phyloP scores from a whole-genome alignment of 2,329 filamentous ascomycete species.

The Arachnopeziza araneosa region DNA sequence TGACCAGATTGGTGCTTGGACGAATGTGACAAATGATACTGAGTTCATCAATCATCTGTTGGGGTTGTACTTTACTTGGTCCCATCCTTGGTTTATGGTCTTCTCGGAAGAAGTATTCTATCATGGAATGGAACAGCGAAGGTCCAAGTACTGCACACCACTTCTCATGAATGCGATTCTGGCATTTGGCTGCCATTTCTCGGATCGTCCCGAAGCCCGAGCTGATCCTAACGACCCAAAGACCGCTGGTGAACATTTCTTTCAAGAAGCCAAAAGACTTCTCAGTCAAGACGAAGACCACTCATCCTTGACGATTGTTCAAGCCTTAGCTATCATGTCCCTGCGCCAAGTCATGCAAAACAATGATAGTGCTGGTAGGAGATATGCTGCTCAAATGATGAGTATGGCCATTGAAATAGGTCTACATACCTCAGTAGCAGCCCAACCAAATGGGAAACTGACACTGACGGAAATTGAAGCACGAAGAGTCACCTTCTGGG shows the following conservation, averaged over 20 bases:
- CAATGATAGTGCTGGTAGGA: conserved; percentile 67
- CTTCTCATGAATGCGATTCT: conserved; percentile 27
- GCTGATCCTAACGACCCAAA: conserved; percentile 52
- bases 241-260: conserved; percentile 69
- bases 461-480: conserved; percentile 50
- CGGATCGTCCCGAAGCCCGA: conserved; percentile 59
- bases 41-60: conserved; percentile 58
- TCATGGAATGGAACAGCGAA: conserved; percentile 20
- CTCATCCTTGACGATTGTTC: conserved; percentile 63
- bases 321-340: conserved; percentile 71
- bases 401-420: conserved; percentile 55
- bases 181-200: conserved; percentile 62
- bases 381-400: conserved; percentile 66
- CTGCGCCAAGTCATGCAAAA: conserved; percentile 69
- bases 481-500: conserved; percentile 48
- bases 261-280: conserved; percentile 60
- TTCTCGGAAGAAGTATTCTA: conserved; percentile 46
- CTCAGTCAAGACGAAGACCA: conserved; percentile 47
- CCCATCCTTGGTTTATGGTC: conserved; percentile 69
- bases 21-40: conserved; percentile 51
- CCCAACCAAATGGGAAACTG: conserved; percentile 23
- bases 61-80: conserved; percentile 67
- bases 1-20: conserved; percentile 63
- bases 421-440: conserved; percentile 31
- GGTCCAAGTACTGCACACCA: conserved; percentile 37